These are phyloP conservation scores for Coemansia umbellata DNA, from an alignment of 192 early-diverging fungal genomes.

Conservation along the genomic window DNA sequence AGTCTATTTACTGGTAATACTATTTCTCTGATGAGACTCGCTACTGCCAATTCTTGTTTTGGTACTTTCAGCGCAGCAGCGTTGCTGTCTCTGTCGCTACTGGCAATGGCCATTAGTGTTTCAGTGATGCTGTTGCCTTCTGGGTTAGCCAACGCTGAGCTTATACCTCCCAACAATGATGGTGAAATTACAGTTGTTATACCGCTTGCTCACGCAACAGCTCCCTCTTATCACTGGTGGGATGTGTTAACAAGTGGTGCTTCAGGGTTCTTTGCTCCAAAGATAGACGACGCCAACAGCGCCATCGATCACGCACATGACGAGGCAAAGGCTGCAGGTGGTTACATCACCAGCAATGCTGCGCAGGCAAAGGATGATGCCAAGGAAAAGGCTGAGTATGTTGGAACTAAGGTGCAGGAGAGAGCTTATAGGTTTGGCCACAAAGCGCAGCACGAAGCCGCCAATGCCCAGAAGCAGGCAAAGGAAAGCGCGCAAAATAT, in stretches of 20 bases:
- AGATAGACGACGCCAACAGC: conserved; percentile 6
- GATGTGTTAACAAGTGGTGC: conserved; percentile 29
- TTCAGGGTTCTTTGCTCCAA: conserved; percentile 12
- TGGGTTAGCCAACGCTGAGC: conserved; percentile 1
- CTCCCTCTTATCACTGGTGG: conserved; percentile 39
- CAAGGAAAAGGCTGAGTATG: conserved; percentile 4
- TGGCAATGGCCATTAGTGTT: background rate
- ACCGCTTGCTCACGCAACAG: no score
- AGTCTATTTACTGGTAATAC: no score
- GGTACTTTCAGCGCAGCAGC: background rate
- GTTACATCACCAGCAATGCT: conserved; percentile 15
- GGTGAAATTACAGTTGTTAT: no score
- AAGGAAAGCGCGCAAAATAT: background rate
- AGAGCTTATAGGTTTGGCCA: conserved; percentile 3
- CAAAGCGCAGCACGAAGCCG: conserved; percentile 1
- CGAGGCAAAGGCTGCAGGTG: conserved; percentile 6
- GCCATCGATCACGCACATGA: conserved; percentile 6
- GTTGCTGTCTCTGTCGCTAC: background rate
- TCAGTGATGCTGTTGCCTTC: background rate
- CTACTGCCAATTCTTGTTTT: no score
- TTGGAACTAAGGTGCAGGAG: conserved; percentile 9
- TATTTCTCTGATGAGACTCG: no score
- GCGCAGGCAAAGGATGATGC: conserved; percentile 10
- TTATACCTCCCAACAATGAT: no score
- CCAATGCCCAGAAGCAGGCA: conserved; percentile 5